A percentile compares a stretch with the other conserved stretches of the same genome.
Evolutionary conservation across 352 stramenopile genomes (phyloP).

Genomic region (Globisporangium takayamanum): DNA sequence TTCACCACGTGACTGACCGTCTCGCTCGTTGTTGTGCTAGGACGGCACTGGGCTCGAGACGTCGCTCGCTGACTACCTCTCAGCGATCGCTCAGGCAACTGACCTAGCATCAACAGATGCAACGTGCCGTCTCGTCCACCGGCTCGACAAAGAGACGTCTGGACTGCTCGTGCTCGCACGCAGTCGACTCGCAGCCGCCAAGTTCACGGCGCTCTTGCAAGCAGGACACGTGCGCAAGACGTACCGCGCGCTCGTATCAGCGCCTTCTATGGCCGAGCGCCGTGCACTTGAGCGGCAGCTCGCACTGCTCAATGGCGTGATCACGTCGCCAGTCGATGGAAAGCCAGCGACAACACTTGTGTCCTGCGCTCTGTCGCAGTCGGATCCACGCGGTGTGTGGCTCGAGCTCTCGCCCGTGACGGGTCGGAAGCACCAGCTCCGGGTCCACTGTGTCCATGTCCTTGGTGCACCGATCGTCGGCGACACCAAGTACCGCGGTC

Average conservation of each 20-base stretch:
- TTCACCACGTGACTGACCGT: no score
- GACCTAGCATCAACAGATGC: slow-evolving; percentile 4
- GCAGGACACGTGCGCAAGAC: slow-evolving; percentile 42
- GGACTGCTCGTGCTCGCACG: slow-evolving; percentile 61
- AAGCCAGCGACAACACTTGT: slow-evolving; percentile 42
- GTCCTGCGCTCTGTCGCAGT: neutral
- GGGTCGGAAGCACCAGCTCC: slow-evolving; percentile 65
- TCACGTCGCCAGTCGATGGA: slow-evolving; percentile 33
- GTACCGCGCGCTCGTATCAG: slow-evolving; percentile 45
- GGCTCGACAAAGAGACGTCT: slow-evolving; percentile 67
- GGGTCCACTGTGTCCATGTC: slow-evolving; percentile 42
- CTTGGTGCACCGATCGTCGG: slow-evolving; percentile 48
- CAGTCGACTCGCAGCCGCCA: slow-evolving; percentile 51
- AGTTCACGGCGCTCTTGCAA: slow-evolving; percentile 44
- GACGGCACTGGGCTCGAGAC: slow-evolving; percentile 34
- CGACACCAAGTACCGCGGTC: slow-evolving; percentile 34
- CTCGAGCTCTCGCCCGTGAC: slow-evolving; percentile 51
- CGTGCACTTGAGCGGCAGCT: slow-evolving; percentile 15
- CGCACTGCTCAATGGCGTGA: slow-evolving; percentile 11
- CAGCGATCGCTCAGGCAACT: slow-evolving; percentile 20
- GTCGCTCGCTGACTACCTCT: slow-evolving; percentile 41
- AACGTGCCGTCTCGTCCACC: slow-evolving; percentile 48
- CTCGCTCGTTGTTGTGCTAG: slow-evolving; percentile 8
- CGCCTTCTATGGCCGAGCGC: slow-evolving; percentile 10
- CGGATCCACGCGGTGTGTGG: slow-evolving; percentile 20